A percentile compares a stretch with the other conserved stretches of the same genome.
Conservation (phyloP, 2,329 filamentous ascomycete genomes). For the Penicillium fuscoglaucum region DNA sequence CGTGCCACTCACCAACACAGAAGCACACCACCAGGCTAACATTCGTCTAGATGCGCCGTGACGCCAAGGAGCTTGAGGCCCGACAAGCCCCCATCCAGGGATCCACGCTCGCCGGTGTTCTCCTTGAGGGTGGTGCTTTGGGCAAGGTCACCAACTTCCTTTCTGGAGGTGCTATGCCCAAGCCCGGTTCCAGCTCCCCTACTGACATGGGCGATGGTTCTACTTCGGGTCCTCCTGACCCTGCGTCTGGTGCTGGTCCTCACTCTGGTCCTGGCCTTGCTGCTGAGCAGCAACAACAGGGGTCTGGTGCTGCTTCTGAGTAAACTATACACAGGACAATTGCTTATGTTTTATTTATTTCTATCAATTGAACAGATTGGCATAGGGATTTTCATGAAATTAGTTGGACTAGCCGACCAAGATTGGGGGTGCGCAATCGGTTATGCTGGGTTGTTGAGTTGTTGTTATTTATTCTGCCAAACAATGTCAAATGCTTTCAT, state of each 20-base stretch:
- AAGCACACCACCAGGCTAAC: background rate
- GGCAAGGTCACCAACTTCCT: slow-evolving; percentile 17
- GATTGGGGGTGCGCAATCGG: background rate
- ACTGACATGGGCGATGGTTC: slow-evolving; percentile 5
- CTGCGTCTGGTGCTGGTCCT: slow-evolving; percentile 11
- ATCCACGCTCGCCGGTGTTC: slow-evolving; percentile 17
- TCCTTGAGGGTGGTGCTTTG: slow-evolving; percentile 18
- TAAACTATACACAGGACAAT: background rate
- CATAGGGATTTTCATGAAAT: background rate
- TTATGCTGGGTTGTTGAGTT: background rate
- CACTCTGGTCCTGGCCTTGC: slow-evolving; percentile 3
- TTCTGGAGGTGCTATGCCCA: background rate
- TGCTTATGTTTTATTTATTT: too few relatives aligned
- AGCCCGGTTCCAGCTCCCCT: background rate
- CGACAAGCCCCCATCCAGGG: slow-evolving; percentile 22
- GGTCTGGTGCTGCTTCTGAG: background rate
- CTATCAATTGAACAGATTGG: background rate
- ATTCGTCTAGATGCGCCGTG: slow-evolving; percentile 20
- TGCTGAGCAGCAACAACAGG: background rate
- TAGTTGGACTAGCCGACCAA: background rate
- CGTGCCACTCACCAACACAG: background rate
- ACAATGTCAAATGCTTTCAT: background rate
- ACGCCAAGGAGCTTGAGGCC: slow-evolving; percentile 12
- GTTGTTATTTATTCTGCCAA: slow-evolving; percentile 5
- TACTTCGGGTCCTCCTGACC: slow-evolving; percentile 1